Conservation (phyloP, 352 stramenopile species). For the Phytophthora cactorum region DNA sequence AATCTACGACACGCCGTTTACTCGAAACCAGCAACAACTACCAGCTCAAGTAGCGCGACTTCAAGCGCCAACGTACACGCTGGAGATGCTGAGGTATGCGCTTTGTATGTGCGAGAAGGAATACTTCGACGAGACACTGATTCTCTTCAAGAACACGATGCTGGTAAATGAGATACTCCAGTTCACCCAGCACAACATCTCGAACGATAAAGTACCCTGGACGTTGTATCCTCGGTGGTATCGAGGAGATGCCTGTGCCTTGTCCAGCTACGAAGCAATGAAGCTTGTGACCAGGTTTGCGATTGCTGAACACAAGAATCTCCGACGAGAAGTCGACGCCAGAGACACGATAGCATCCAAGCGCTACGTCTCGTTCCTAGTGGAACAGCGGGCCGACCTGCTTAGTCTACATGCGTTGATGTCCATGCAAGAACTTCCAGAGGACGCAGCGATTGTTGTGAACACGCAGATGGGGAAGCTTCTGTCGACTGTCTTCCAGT, state of each 20-base stretch:
- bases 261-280: constrained; percentile 62
- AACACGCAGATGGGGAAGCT: constrained; percentile 61
- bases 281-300: constrained; percentile 64
- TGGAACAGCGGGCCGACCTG: constrained; percentile 67
- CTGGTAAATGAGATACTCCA: constrained; percentile 61
- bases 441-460: constrained; percentile 55
- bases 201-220: constrained; percentile 20
- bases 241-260: constrained; percentile 55
- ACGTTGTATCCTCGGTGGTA: constrained; percentile 66
- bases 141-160: constrained; percentile 63
- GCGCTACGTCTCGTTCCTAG: constrained; percentile 68
- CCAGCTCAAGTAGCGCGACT: constrained; percentile 47
- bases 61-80: constrained; percentile 57
- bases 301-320: constrained; percentile 58
- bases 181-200: constrained; percentile 45
- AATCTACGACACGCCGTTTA: constrained; percentile 41
- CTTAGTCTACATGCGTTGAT: constrained; percentile 73
- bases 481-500: constrained; percentile 75
- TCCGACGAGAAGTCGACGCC: constrained; percentile 24
- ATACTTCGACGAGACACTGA: constrained; percentile 64
- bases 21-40: constrained; percentile 18
- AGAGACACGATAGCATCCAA: constrained; percentile 66
- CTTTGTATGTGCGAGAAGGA: constrained; percentile 65
- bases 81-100: constrained; percentile 67
- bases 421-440: constrained; percentile 61